Percentiles rank a stretch among this genome's conserved stretches.
phyloP scores from a whole-genome alignment of 2,329 filamentous ascomycete species.

The Colletotrichum kahawae region DNA sequence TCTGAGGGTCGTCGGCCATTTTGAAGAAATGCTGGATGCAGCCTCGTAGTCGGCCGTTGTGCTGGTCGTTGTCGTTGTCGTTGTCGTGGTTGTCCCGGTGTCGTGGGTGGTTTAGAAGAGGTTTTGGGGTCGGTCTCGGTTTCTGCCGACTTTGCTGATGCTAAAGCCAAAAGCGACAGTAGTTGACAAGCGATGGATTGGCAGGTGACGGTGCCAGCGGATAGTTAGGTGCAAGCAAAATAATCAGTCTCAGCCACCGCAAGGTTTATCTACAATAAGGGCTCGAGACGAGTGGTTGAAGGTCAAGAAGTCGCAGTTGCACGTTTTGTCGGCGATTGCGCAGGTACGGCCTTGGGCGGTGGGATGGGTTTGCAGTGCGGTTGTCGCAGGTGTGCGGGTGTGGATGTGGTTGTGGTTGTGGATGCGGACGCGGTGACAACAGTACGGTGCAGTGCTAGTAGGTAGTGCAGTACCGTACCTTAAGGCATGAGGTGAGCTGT shows the following conservation, averaged over 20 bases:
- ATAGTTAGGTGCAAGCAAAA: neutral
- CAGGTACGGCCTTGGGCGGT: neutral
- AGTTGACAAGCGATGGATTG: neutral
- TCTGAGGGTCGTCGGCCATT: constrained; percentile 52
- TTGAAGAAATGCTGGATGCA: constrained; percentile 14
- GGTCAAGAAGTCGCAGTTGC: neutral
- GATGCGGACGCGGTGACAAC: constrained; percentile 7
- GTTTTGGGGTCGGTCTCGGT: neutral
- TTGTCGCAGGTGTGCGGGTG: neutral
- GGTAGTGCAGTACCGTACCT: neutral
- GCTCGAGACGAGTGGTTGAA: neutral
- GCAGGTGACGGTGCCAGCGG: neutral
- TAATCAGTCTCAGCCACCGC: neutral
- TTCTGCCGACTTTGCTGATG: constrained; percentile 1
- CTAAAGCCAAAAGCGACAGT: neutral
- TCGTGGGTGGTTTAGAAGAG: neutral
- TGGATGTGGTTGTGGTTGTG: neutral
- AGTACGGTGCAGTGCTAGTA: neutral
- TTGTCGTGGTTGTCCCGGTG: neutral
- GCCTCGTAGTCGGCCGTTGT: neutral
- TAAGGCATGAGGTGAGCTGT: neutral
- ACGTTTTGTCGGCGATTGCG: neutral
- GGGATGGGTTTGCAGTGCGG: neutral
- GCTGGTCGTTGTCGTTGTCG: neutral
- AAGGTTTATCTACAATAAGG: neutral